phyloP scores from a whole-genome alignment of 2,329 filamentous ascomycete genomes.

The Ambrosiella beaveri region DNA sequence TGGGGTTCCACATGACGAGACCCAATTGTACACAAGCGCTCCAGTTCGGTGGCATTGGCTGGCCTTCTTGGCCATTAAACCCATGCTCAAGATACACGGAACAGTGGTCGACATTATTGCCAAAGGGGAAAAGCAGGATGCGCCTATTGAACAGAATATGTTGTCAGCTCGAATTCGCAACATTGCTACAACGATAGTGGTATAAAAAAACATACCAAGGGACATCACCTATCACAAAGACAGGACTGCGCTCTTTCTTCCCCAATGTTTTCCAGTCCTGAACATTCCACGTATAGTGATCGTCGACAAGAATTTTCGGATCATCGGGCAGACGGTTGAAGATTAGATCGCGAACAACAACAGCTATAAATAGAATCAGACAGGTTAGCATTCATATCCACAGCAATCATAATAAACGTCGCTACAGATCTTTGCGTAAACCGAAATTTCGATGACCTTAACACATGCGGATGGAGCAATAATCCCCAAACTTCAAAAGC shows the following conservation, averaged over 20 bases:
- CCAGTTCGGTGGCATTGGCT: constrained; percentile 66
- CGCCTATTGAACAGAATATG: constrained; percentile 39
- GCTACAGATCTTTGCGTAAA: neutral
- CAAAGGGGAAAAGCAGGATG: constrained; percentile 85
- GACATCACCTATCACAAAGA: constrained; percentile 70
- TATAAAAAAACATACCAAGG: constrained; percentile 53
- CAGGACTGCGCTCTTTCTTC: constrained; percentile 72
- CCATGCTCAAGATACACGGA: constrained; percentile 96
- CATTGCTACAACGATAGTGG: neutral
- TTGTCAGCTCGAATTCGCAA: constrained; percentile 4
- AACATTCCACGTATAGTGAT: constrained; percentile 71
- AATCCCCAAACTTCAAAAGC: too few relatives aligned
- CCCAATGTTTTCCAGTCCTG: constrained; percentile 60
- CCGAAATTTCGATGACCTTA: too few relatives aligned
- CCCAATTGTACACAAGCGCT: constrained; percentile 93
- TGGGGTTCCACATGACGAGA: constrained; percentile 83
- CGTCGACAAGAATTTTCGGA: constrained; percentile 61
- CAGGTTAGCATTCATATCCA: neutral
- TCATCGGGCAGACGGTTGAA: constrained; percentile 58
- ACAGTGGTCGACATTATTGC: constrained; percentile 83
- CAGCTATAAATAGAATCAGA: constrained; percentile 32
- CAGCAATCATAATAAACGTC: too few relatives aligned
- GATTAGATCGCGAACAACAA: constrained; percentile 69
- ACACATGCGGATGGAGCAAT: too few relatives aligned
- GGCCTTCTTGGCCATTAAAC: constrained; percentile 45